Conservation (phyloP, 345 rosid genomes). For the rapeseed (Brassica napus) region Da-Ae NC_063443.1:15472501-15473000, state of each 20-base stretch:
- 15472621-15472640: conserved; percentile 59
- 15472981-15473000: conserved; percentile 57
- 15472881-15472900: conserved; percentile 36
- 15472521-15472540: conserved; percentile 9
- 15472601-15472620: conserved; percentile 35
- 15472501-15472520: conserved; percentile 16
- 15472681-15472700: conserved; percentile 39
- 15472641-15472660: conserved; percentile 60
- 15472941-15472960: conserved; percentile 30
- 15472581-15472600: neutral
- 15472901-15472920: conserved; percentile 57
- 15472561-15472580: too few species aligned
- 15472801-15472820: conserved; percentile 67
- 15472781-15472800: conserved; percentile 76
- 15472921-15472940: conserved; percentile 42
- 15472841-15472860: conserved; percentile 41
- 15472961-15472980: conserved; percentile 40
- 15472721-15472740: neutral
- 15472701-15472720: neutral
- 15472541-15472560: conserved; percentile 12
- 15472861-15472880: conserved; percentile 39
- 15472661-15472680: conserved; percentile 59
- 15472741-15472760: conserved; percentile 46
- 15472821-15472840: conserved; percentile 62
- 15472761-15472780: conserved; percentile 81